Evolutionary conservation across 2,329 filamentous ascomycete species (phyloP), one percentile per base, ranked within the genome.

Genomic region (Penicillium sp.): DNA sequence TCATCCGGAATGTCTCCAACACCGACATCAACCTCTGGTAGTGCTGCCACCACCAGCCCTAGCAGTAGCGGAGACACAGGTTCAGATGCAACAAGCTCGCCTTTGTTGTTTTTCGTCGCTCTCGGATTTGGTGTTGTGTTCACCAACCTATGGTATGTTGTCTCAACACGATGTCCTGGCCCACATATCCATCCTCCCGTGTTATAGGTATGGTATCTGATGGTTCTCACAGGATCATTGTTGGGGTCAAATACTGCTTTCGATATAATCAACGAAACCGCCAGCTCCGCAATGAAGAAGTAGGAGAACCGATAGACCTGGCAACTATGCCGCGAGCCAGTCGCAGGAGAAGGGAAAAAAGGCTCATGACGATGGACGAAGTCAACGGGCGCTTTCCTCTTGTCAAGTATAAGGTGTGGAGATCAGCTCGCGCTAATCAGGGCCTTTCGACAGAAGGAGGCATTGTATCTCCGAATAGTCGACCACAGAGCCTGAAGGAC

Each of bases 201-300:
- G 14, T 38, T n/a, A 27, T 35, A 44, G 22, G 11, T 39, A 34
- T 37, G 16, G 4, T 16, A 22, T 46, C 49, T 61, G 41, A 58
- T 43, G 3, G 36, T 43, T n/a, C 41, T 36, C 13, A 45, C 64
- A 99, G 93, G 93, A 99, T 99, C 64, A 99, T 99, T 62, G 93
- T 99, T 53, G 93, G 93, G 60, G 93, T 99, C 54, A 99, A 99
- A 75, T 99, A 99, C 72, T 99, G 93, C 75, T 99, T 99, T 73
- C 82, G 93, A 62, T 97, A 99, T 72, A 97, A 97, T 72, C 91
- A 93, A 60, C 86, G 93, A 51, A 95, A 95, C 66, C 86, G 93
- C 43, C 84, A 86, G 53, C 75, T 89, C 64, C 84, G 89, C 61
- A 75, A 80, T 73, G 75, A 88, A 57, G 88, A 90, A 62, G 88